phyloP scores from a whole-genome alignment of 768 basidiomycete genomes.

The Calocybe cyanea region DNA sequence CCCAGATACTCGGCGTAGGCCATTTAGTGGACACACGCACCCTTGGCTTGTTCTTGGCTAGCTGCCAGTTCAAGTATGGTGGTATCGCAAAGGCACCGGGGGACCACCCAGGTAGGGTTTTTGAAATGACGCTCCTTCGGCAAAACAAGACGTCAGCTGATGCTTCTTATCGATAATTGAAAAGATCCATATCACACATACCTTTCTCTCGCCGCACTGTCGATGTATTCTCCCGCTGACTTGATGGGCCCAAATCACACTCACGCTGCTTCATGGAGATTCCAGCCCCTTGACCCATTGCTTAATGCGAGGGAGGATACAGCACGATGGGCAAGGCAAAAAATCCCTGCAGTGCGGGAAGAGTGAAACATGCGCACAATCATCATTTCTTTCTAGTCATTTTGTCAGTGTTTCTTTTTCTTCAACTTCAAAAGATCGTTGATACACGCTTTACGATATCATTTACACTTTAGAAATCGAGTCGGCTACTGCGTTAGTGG shows the following conservation, averaged over 20 bases:
- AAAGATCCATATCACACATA: slow-evolving; percentile 96
- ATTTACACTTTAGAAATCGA: no score
- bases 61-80: slow-evolving; percentile 85
- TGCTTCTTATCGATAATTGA: slow-evolving; percentile 1
- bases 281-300: slow-evolving; percentile 61
- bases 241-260: slow-evolving; percentile 24
- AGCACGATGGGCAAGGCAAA: slow-evolving; percentile 58
- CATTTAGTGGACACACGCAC: slow-evolving; percentile 53
- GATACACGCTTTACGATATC: no score
- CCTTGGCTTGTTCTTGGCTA: slow-evolving; percentile 61
- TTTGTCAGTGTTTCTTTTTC: no score
- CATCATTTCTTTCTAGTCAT: no score
- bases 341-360: slow-evolving; percentile 38
- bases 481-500: no score
- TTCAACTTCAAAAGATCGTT: no score
- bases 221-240: slow-evolving; percentile 60
- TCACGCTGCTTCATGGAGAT: slow-evolving; percentile 43
- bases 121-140: background rate
- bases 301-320: slow-evolving; percentile 71
- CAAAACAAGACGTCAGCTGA: slow-evolving; percentile 9
- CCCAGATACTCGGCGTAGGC: slow-evolving; percentile 66
- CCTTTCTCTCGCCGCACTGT: slow-evolving; percentile 76
- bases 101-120: slow-evolving; percentile 64
- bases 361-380: background rate
- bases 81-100: slow-evolving; percentile 85